These are phyloP conservation scores for Fusarium haematococcum DNA, from an alignment of 2,329 filamentous ascomycete species.

Conservation along the genomic window DNA sequence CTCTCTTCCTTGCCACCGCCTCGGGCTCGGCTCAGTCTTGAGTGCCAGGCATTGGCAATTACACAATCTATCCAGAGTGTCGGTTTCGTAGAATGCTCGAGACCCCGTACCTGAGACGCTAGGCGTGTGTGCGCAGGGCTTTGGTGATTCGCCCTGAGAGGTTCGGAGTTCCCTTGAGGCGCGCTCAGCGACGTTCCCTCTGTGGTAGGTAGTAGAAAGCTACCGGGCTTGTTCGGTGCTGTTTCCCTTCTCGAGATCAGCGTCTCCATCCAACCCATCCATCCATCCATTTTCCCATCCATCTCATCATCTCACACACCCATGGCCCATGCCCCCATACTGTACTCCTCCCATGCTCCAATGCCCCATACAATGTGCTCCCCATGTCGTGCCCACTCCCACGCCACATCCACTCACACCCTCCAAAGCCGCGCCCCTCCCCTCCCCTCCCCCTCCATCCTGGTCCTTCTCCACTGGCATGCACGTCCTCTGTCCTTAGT, in stretches of 20 bases:
- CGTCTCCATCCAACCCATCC: conserved; percentile 19
- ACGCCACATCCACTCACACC: conserved; percentile 25
- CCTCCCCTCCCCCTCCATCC: conserved; percentile 11
- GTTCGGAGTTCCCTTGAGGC: conserved; percentile 21
- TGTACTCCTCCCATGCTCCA: background rate
- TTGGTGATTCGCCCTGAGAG: conserved; percentile 4
- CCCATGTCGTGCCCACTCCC: conserved; percentile 11
- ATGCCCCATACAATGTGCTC: background rate
- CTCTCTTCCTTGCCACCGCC: conserved; percentile 12
- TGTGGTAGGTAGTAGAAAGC: conserved; percentile 16
- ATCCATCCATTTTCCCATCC: conserved; percentile 12
- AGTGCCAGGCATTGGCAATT: conserved; percentile 26
- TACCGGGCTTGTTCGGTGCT: conserved; percentile 31
- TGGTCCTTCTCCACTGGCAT: conserved; percentile 39
- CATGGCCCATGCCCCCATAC: conserved; percentile 7
- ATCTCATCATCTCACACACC: conserved; percentile 25
- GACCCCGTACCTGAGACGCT: conserved; percentile 29
- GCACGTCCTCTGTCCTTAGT: conserved; percentile 31
- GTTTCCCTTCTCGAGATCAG: conserved; percentile 31
- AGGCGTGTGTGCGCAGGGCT: conserved; percentile 8
- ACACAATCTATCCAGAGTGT: conserved; percentile 36
- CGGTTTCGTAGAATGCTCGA: conserved; percentile 36
- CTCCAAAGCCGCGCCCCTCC: conserved; percentile 23
- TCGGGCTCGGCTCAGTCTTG: conserved; percentile 1
- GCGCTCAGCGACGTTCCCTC: conserved; percentile 8